Conservation (phyloP, 2,329 filamentous ascomycete species). For the Hypoxylon sp. region DNA sequence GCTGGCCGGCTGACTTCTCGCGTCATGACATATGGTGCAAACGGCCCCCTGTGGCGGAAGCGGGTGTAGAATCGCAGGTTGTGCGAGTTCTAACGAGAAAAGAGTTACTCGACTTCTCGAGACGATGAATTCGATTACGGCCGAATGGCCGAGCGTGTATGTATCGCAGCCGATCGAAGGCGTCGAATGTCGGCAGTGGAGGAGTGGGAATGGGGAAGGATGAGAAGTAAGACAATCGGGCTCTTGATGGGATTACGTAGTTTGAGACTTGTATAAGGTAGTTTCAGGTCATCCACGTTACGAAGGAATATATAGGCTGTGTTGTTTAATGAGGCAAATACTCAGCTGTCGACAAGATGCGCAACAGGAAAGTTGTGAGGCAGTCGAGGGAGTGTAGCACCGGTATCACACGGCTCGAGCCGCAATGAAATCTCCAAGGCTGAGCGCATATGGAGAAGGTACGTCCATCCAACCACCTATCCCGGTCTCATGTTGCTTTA, state of each 20-base stretch:
- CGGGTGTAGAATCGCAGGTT: conserved; percentile 1
- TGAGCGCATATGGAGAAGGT: conserved; percentile 20
- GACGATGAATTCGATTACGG: background rate
- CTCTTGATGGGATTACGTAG: conserved; percentile 1
- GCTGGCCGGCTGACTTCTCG: conserved; percentile 58
- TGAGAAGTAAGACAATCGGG: conserved; percentile 2
- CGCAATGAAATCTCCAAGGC: conserved; percentile 29
- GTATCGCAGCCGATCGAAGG: background rate
- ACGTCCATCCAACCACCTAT: conserved; percentile 4
- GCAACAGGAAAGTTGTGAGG: background rate
- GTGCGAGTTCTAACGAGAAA: background rate
- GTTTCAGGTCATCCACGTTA: conserved; percentile 6
- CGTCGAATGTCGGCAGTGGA: conserved; percentile 3
- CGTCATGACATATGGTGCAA: conserved; percentile 62
- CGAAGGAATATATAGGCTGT: background rate
- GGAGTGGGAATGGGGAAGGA: conserved; percentile 2
- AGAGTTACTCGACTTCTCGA: background rate
- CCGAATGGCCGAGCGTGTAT: background rate
- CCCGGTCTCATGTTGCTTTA: conserved; percentile 8
- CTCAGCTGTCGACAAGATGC: conserved; percentile 1
- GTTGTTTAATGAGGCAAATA: conserved; percentile 14
- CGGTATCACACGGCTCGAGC: conserved; percentile 22
- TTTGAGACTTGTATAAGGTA: background rate
- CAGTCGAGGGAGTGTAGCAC: conserved; percentile 16
- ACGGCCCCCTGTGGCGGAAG: conserved; percentile 17